These are phyloP conservation scores for Diaporthe aspalathi DNA, from an alignment of 2,329 filamentous ascomycete genomes.

Conservation along the genomic window DNA sequence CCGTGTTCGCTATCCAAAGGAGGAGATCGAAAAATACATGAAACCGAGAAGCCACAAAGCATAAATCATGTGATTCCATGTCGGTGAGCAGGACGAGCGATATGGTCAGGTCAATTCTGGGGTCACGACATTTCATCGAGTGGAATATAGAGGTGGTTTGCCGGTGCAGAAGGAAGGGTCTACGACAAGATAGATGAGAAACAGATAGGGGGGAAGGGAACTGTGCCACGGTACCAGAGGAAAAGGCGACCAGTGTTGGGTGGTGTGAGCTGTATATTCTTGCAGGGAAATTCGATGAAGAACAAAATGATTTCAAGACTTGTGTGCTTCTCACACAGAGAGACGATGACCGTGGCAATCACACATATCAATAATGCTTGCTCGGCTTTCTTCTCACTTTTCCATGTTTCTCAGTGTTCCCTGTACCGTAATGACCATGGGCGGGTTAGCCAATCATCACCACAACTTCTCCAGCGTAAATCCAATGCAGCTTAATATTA, in stretches of 20 bases:
- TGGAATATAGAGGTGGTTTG: background rate
- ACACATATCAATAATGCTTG: slow-evolving; percentile 11
- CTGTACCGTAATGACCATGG: background rate
- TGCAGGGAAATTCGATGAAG: background rate
- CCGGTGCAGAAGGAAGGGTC: background rate
- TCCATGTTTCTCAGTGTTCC: background rate
- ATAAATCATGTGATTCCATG: background rate
- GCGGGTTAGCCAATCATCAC: background rate
- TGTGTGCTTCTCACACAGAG: background rate
- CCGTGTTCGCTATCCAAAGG: background rate
- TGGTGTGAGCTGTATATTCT: background rate
- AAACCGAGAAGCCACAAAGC: background rate
- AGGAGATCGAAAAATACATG: background rate
- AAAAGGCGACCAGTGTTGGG: background rate
- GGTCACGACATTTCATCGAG: too few species aligned
- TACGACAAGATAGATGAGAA: background rate
- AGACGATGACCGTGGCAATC: background rate
- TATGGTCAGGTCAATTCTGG: too few species aligned
- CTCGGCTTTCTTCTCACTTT: slow-evolving; percentile 3
- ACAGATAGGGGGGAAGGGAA: background rate
- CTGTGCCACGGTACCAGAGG: background rate
- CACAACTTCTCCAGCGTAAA: slow-evolving; percentile 23
- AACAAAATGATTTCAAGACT: background rate
- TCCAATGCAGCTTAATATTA: slow-evolving; percentile 34
- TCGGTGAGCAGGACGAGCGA: background rate